Evolutionary conservation across 495 filamentous ascomycete species (phyloP).

Genomic region (Mytilinidion resinicola): DNA sequence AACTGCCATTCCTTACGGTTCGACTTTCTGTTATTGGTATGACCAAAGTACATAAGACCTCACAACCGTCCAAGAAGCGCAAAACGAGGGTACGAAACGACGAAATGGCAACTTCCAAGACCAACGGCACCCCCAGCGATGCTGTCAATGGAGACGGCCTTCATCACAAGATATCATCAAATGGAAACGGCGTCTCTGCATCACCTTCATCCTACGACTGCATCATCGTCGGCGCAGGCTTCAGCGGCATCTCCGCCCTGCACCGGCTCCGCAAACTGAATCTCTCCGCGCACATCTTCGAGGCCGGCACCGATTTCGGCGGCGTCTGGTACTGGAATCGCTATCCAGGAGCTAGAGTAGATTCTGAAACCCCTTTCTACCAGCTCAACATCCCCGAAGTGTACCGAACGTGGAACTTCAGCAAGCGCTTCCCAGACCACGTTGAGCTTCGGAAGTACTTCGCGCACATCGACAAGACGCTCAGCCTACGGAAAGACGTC

Average conservation of each 20-base stretch:
- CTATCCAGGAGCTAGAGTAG: constrained; percentile 44
- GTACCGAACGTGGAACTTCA: constrained; percentile 27
- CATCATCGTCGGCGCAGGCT: constrained; percentile 37
- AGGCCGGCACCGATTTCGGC: constrained; percentile 46
- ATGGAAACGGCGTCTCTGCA: neutral
- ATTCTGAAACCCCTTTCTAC: constrained; percentile 28
- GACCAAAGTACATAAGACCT: no score
- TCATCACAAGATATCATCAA: no score
- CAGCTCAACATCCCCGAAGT: constrained; percentile 24
- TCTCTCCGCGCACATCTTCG: constrained; percentile 42
- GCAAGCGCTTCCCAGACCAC: constrained; percentile 21
- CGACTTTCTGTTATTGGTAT: no score
- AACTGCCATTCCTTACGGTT: no score
- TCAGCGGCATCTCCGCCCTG: constrained; percentile 42
- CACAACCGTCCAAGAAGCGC: neutral
- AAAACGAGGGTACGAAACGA: neutral
- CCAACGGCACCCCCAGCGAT: neutral
- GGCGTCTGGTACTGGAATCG: constrained; percentile 52
- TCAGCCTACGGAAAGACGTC: constrained; percentile 24
- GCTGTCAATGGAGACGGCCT: no score
- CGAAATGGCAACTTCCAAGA: neutral
- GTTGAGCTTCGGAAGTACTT: constrained; percentile 31
- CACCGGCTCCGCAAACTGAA: constrained; percentile 40
- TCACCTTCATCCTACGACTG: constrained; percentile 16
- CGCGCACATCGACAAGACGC: constrained; percentile 28